A percentile compares a stretch with the other conserved stretches of the same genome.
These are phyloP conservation scores for Polyporus tsugae DNA, from an alignment of 1,284 basidiomycete genomes.

Conservation along the genomic window DNA sequence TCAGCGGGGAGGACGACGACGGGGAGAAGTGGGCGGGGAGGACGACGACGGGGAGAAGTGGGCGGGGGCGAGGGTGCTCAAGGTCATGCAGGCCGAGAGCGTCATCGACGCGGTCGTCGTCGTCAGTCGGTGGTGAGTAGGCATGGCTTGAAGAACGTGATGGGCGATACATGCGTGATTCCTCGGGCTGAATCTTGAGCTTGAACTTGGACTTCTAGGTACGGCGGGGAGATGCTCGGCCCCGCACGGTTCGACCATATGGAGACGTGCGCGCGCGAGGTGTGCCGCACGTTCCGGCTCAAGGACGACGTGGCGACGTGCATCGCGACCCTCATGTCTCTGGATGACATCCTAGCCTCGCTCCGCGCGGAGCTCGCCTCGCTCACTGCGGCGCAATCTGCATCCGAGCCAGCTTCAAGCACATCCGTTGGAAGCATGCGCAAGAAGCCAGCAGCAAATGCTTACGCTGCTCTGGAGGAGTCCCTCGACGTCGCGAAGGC, in stretches of 20 bases:
- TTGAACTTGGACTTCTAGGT: constrained; percentile 54
- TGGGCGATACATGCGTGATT: not conserved
- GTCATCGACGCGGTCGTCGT: constrained; percentile 71
- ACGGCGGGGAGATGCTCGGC: constrained; percentile 78
- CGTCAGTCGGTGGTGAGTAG: constrained; percentile 74
- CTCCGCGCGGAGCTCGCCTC: constrained; percentile 61
- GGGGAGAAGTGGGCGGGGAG: constrained; percentile 75
- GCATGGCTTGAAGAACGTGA: not conserved
- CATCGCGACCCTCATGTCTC: constrained; percentile 60
- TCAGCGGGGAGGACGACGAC: constrained; percentile 70
- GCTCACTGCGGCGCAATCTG: constrained; percentile 12
- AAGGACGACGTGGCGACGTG: constrained; percentile 70
- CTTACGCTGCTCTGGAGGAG: constrained; percentile 50
- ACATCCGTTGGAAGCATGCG: not conserved
- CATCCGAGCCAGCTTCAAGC: constrained; percentile 7
- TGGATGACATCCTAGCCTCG: constrained; percentile 67
- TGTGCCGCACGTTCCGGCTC: constrained; percentile 70
- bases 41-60: constrained; percentile 79
- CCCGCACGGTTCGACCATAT: constrained; percentile 82
- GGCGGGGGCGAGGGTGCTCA: constrained; percentile 69
- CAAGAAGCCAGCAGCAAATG: constrained; percentile 38
- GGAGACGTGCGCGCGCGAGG: constrained; percentile 76
- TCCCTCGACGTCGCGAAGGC: constrained; percentile 53
- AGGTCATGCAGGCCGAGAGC: constrained; percentile 74
- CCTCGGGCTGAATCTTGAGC: not conserved